These are phyloP conservation scores for Chenopodium berlandieri DNA, from an alignment of 148 eudicot species.

Conservation along the genomic window DNA sequence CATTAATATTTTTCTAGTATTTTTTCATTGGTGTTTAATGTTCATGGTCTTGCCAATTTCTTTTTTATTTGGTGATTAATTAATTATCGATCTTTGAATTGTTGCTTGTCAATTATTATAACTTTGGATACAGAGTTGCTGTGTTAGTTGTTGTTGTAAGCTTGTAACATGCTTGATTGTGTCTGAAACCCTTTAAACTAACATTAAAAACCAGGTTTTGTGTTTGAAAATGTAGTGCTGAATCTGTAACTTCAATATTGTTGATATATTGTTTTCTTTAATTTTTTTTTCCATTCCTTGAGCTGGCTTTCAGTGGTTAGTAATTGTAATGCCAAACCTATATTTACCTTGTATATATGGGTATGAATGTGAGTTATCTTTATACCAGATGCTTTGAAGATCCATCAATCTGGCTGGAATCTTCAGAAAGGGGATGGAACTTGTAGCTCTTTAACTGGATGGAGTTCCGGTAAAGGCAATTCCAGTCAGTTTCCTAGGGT, in stretches of 20 bases:
- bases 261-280: neutral
- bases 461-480: slow-evolving; percentile 36
- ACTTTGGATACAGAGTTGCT: neutral
- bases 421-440: slow-evolving; percentile 31
- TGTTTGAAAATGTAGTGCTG: neutral
- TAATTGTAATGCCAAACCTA: neutral
- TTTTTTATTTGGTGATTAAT: neutral
- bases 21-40: neutral
- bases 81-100: neutral
- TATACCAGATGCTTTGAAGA: slow-evolving; percentile 41
- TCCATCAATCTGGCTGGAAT: slow-evolving; percentile 29
- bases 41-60: neutral
- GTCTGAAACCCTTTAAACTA: neutral
- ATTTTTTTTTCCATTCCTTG: neutral
- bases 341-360: neutral
- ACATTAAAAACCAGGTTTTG: neutral
- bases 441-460: slow-evolving; percentile 27
- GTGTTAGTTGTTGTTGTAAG: neutral
- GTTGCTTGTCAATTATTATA: neutral
- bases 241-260: neutral
- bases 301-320: neutral
- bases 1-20: neutral
- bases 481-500: slow-evolving; percentile 32
- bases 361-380: slow-evolving; percentile 10
- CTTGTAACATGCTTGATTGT: neutral